Conservation (phyloP, 1,139 yeast species). For the Casaregolazyma suthepensis region DNA sequence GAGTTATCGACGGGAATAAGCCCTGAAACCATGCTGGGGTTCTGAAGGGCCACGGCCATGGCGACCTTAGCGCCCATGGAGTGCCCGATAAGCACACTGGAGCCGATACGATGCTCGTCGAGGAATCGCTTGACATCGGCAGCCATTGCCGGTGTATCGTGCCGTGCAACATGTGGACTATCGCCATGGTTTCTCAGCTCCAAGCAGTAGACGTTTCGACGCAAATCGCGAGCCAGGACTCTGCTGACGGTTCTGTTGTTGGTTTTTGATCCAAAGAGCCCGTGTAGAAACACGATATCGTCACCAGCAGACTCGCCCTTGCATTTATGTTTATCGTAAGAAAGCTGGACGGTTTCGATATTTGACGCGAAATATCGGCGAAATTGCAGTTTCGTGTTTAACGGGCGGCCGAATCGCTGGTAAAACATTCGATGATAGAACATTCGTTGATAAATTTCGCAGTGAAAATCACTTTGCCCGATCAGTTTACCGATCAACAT, state of each 20-base stretch:
- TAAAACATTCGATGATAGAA: too few relatives aligned
- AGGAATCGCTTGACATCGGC: constrained; percentile 78
- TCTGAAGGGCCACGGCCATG: constrained; percentile 75
- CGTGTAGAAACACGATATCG: constrained; percentile 79
- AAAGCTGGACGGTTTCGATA: constrained; percentile 41
- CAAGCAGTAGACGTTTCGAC: constrained; percentile 51
- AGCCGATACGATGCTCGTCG: constrained; percentile 38
- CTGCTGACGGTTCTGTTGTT: constrained; percentile 75
- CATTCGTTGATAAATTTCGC: too few relatives aligned
- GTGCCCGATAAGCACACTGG: constrained; percentile 77
- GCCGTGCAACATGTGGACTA: constrained; percentile 67
- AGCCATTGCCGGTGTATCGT: constrained; percentile 77
- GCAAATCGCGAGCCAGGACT: constrained; percentile 32
- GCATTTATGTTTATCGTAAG: constrained; percentile 38
- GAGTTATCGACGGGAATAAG: constrained; percentile 84
- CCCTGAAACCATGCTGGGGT: constrained; percentile 58
- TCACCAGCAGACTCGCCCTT: constrained; percentile 11
- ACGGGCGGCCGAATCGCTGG: background rate
- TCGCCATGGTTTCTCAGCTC: constrained; percentile 89
- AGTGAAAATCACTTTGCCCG: too few relatives aligned
- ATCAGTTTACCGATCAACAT: background rate
- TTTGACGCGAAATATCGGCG: constrained; percentile 10
- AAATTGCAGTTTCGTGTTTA: too few relatives aligned
- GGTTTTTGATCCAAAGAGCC: constrained; percentile 75
- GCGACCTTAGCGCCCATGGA: constrained; percentile 97